These are phyloP conservation scores for Colletotrichum sp. DNA, from an alignment of 2,329 filamentous ascomycete genomes.

Conservation along the genomic window DNA sequence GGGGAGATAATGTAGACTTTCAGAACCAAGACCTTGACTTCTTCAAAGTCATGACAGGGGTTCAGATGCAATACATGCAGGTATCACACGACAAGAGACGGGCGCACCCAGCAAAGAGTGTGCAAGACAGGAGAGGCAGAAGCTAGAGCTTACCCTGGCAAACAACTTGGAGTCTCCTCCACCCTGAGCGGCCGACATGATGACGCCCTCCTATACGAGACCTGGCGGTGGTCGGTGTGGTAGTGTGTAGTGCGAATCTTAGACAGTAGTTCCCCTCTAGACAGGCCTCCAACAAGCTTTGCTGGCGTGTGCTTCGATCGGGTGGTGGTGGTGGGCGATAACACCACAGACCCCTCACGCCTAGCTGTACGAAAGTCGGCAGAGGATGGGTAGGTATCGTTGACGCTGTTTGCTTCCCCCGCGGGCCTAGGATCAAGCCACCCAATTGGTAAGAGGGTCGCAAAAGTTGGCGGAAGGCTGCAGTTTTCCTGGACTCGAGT, in stretches of 20 bases:
- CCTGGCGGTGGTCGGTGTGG: background rate
- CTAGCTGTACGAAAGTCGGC: background rate
- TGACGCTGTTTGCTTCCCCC: background rate
- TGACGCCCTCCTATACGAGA: conserved; percentile 23
- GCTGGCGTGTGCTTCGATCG: background rate
- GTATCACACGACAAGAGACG: background rate
- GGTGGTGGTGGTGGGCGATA: conserved; percentile 13
- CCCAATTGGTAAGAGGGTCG: conserved; percentile 10
- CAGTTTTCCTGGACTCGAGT: conserved; percentile 11
- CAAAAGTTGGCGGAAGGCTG: conserved; percentile 20
- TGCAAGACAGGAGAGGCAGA: background rate
- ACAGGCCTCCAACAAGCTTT: conserved; percentile 4
- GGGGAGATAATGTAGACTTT: background rate
- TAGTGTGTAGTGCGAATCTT: background rate
- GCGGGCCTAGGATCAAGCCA: background rate
- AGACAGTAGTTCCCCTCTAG: background rate
- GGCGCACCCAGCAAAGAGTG: background rate
- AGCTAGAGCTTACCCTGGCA: conserved; percentile 75
- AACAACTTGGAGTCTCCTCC: conserved; percentile 99
- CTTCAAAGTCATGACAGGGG: background rate
- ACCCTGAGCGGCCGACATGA: conserved; percentile 62
- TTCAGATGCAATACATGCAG: background rate
- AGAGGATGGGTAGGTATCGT: background rate
- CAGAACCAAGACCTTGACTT: background rate
- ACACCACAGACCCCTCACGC: conserved; percentile 22